Evolutionary conservation across 2,329 filamentous ascomycete genomes (phyloP).

Genomic region (Clonostachys chloroleuca): DNA sequence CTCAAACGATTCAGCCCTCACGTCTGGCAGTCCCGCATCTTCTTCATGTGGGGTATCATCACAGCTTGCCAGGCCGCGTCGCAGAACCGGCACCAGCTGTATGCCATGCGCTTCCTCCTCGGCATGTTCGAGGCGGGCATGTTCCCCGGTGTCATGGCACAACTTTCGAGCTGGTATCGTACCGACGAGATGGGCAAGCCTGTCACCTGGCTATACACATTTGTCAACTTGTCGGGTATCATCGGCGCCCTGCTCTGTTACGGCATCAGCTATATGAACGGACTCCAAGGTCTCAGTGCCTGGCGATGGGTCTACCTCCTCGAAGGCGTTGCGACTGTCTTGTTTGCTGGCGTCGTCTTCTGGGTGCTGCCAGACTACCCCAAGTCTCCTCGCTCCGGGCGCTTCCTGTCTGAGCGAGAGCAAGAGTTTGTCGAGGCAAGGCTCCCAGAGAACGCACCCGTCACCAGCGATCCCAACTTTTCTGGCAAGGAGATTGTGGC

Average conservation of each 20-base stretch:
- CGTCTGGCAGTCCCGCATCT: neutral
- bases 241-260: conserved; percentile 63
- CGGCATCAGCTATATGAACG: conserved; percentile 60
- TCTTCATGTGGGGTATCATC: conserved; percentile 35
- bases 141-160: conserved; percentile 44
- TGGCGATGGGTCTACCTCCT: conserved; percentile 66
- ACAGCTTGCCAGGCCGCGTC: conserved; percentile 37
- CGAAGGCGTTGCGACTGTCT: conserved; percentile 53
- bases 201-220: conserved; percentile 58
- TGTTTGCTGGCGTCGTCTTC: conserved; percentile 48
- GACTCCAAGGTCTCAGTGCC: conserved; percentile 46
- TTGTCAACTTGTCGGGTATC: conserved; percentile 57
- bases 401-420: conserved; percentile 28
- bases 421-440: conserved; percentile 33
- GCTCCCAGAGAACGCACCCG: neutral
- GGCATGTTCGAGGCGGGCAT: conserved; percentile 41
- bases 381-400: conserved; percentile 53
- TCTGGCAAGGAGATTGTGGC: conserved; percentile 51
- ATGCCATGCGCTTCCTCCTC: conserved; percentile 32
- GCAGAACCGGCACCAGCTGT: conserved; percentile 36
- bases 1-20: neutral
- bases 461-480: conserved; percentile 5
- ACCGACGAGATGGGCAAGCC: conserved; percentile 19
- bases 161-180: conserved; percentile 42
- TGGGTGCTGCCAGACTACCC: conserved; percentile 56